A percentile compares a stretch with the other conserved stretches of the same genome.
phyloP scores from a whole-genome alignment of 768 basidiomycete genomes.

The Erythrobasidium yunnanense region DNA sequence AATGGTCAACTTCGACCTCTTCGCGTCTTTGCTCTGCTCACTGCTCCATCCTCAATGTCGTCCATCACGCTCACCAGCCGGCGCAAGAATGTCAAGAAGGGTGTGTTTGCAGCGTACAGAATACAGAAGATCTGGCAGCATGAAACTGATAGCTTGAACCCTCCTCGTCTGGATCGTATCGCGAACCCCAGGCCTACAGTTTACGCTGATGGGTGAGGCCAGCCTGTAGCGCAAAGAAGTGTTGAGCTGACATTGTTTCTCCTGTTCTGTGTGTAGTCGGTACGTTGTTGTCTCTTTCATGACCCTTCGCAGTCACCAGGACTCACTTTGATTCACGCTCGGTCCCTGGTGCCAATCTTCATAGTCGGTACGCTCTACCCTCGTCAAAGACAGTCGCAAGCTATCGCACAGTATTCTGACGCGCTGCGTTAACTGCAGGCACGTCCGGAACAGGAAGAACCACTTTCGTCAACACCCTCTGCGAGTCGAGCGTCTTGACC shows the following conservation, averaged over 20 bases:
- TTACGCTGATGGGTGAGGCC: constrained; percentile 27
- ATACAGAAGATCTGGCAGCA: too few species aligned
- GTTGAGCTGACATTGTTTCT: too few species aligned
- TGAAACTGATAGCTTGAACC: not conserved
- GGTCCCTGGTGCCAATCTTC: too few species aligned
- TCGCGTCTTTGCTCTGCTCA: not conserved
- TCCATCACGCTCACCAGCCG: not conserved
- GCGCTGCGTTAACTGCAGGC: too few species aligned
- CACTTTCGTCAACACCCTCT: constrained; percentile 95
- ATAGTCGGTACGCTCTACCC: too few species aligned
- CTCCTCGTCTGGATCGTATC: not conserved
- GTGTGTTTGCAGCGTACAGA: too few species aligned
- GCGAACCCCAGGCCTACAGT: constrained; percentile 10
- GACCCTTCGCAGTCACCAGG: not conserved
- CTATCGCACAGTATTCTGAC: too few species aligned
- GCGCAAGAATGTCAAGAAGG: constrained; percentile 27
- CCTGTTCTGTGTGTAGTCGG: too few species aligned
- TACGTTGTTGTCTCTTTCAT: not conserved
- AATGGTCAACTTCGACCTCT: not conserved
- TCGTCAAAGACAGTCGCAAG: too few species aligned
- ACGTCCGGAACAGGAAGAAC: constrained; percentile 77
- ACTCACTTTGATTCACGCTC: not conserved
- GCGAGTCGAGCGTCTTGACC: constrained; percentile 72
- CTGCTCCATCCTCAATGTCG: not conserved
- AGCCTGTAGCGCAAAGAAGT: not conserved